Conservation (phyloP, 1,139 yeast genomes). For the Debaryomyces subglobosus region DNA sequence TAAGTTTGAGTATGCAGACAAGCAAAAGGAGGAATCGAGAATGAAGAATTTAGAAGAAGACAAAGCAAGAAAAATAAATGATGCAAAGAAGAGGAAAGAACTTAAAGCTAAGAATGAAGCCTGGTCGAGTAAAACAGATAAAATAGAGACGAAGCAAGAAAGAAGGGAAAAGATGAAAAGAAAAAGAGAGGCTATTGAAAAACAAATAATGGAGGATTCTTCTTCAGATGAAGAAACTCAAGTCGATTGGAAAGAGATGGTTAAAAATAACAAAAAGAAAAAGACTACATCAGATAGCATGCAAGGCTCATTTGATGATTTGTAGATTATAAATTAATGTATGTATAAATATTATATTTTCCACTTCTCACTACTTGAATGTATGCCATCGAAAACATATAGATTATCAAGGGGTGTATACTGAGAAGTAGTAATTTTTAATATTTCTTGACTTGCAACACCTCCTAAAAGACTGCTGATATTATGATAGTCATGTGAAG, state of each 20-base stretch:
- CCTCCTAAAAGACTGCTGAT: conserved; percentile 66
- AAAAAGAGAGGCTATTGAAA: conserved; percentile 65
- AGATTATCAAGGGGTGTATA: conserved; percentile 72
- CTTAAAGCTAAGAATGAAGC: conserved; percentile 61
- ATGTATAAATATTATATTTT: conserved; percentile 28
- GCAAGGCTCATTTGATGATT: conserved; percentile 73
- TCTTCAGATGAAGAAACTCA: conserved; percentile 57
- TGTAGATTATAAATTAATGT: conserved; percentile 33
- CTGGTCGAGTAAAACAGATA: conserved; percentile 75
- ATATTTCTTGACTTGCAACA: conserved; percentile 73
- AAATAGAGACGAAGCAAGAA: conserved; percentile 64
- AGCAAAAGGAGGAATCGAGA: conserved; percentile 64
- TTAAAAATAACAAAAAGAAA: conserved; percentile 63
- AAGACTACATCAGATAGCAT: conserved; percentile 38
- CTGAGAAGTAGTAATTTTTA: conserved; percentile 68
- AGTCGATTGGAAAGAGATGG: conserved; percentile 88
- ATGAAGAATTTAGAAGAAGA: conserved; percentile 57
- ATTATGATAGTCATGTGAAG: conserved; percentile 37
- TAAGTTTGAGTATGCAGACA: conserved; percentile 63
- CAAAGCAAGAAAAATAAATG: conserved; percentile 44
- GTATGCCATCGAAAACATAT: conserved; percentile 68
- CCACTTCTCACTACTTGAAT: conserved; percentile 54
- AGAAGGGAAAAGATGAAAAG: conserved; percentile 66
- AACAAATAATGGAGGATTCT: conserved; percentile 50
- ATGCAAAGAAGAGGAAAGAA: conserved; percentile 53